Conservation (phyloP, 306 rosid species). For the Cucurbita maxima region DNA sequence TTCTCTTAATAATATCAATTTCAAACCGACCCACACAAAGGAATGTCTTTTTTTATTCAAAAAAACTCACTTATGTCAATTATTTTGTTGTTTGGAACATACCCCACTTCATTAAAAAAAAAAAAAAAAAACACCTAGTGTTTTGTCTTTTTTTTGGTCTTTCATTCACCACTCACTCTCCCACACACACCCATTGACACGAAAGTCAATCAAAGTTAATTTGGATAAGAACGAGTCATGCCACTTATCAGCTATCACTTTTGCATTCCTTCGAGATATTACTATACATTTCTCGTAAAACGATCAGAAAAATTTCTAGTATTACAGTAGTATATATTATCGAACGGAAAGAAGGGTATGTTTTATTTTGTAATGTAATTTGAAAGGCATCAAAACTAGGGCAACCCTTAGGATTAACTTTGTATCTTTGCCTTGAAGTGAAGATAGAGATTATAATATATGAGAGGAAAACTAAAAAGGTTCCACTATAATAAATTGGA, state of each 20-base stretch:
- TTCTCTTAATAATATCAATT: neutral
- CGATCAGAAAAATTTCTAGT: too few relatives aligned
- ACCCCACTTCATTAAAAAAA: neutral
- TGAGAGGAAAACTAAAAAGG: neutral
- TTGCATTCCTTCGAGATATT: neutral
- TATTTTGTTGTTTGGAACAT: neutral
- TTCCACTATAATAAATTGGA: neutral
- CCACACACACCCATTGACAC: neutral
- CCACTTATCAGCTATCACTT: slow-evolving; percentile 13
- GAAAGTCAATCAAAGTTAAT: slow-evolving; percentile 19
- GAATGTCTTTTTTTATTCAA: neutral
- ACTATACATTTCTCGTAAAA: too few relatives aligned
- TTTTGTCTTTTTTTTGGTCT: neutral
- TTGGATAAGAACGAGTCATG: slow-evolving; percentile 12
- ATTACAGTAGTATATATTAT: too few relatives aligned
- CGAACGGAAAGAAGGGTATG: too few relatives aligned
- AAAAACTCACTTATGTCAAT: neutral
- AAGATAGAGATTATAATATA: neutral
- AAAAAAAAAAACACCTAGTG: neutral
- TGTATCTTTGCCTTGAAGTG: slow-evolving; percentile 16
- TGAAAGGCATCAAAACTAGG: neutral
- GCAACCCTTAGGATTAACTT: neutral
- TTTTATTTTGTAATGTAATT: neutral
- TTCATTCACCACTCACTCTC: neutral
- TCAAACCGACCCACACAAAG: slow-evolving; percentile 5